Evolutionary conservation across 257 asterid genomes (phyloP).

Genomic region (Ehretia macrophylla): DNA sequence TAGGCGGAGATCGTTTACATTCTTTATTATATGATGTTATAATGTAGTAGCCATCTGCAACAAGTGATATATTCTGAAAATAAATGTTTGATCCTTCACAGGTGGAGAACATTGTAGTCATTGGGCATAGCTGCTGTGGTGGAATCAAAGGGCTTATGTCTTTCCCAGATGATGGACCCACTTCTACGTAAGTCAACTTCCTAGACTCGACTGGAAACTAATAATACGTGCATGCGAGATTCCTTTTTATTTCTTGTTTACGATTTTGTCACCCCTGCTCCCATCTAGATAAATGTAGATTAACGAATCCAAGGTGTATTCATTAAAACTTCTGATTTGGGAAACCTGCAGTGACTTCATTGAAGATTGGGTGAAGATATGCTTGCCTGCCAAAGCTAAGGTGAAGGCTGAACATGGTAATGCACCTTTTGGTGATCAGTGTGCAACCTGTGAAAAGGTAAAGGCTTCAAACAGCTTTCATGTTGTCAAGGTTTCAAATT

Average conservation of each 20-base stretch:
- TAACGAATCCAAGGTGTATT: background rate
- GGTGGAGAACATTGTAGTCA: conserved; percentile 78
- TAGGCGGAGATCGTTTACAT: no score
- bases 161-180: conserved; percentile 62
- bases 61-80: background rate
- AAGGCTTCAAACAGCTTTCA: no score
- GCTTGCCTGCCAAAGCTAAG: conserved; percentile 78
- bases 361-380: conserved; percentile 88
- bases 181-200: conserved; percentile 63
- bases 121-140: conserved; percentile 97
- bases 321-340: background rate
- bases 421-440: conserved; percentile 43
- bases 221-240: no score
- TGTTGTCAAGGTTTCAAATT: no score
- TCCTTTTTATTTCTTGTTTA: no score
- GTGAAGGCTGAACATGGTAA: conserved; percentile 35
- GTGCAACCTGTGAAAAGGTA: conserved; percentile 74
- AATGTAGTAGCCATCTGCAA: no score
- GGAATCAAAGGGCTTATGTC: conserved; percentile 98
- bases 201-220: no score
- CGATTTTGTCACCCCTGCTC: no score
- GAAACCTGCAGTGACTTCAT: conserved; percentile 67
- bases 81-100: conserved; percentile 6
- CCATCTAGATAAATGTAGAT: background rate
- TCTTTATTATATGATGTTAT: no score